Base-by-base conservation (phyloP, 2,329 filamentous ascomycete genomes). In the Alternaria dauci region DNA sequence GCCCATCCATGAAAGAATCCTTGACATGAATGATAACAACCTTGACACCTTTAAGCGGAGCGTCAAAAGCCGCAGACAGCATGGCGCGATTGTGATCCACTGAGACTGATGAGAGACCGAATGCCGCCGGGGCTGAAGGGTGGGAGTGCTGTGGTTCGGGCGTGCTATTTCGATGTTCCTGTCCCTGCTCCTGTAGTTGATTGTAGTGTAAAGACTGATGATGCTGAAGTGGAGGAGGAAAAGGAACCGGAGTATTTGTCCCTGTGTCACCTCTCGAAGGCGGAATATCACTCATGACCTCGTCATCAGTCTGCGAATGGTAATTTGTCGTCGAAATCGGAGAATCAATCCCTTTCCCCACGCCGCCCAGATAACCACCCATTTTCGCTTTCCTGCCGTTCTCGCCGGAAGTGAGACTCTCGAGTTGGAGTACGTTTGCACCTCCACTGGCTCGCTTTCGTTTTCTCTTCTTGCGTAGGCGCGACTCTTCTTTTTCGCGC, bases 21-120 rank as follows among this genome's bases (percentile, higher is more conserved):
- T 99, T 99, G 72, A 98, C 87, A 75, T 99, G 95, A 38, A 98
- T 98, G 56, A 98, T 88, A 51, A 97, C 89, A 1, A 99, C 83
- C 64, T 88, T 91, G 28, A 98, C 76, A 0, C 93, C 93, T 53
- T 84, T 82, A 5, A 99, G 82, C 7, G 89, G 88, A 50, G 72
- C 41, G 46, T 71, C 61, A 26, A 76, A 71, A 2, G 70, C 70
- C 4, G 75, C 71, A 0, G 68, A 58, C 0, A 76, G 61, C 43
- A 76, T 32, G 12, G 71, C 75, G 18, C 69, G 70, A 32, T 62
- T 71, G 50, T 74, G 73, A 23, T 75, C 74, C 7, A 67, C 62
- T 11, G 65, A 66, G 5, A 74, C 62, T 42, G 30, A 54, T 2
- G 61, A 56, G 4, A 76, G 62, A 43, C 71, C 74, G 7, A 76